Percentiles rank a stretch among this genome's conserved stretches.
phyloP scores from a whole-genome alignment of 192 early-diverging fungal genomes.

The Backusella macrospora region DNA sequence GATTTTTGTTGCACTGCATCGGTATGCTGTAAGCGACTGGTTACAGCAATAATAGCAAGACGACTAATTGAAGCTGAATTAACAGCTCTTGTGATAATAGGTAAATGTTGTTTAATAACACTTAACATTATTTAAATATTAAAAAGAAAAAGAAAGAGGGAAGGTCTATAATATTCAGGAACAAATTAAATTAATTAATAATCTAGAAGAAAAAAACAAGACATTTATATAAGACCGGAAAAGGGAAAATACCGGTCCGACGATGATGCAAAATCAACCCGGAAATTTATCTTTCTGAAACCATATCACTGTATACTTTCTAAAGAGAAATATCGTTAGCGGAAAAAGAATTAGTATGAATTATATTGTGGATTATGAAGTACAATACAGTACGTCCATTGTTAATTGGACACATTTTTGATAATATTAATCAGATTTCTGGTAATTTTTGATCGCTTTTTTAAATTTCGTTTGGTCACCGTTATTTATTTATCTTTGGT shows the following conservation, averaged over 20 bases:
- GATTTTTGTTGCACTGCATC: not conserved
- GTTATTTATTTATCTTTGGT: no score
- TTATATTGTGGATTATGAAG: no score
- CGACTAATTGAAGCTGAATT: not conserved
- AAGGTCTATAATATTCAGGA: not conserved
- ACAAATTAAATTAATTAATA: not conserved
- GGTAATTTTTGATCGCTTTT: no score
- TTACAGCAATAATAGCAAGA: not conserved
- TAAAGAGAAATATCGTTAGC: not conserved
- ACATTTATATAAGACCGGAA: not conserved
- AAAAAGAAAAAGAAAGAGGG: not conserved
- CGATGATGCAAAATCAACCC: constrained; percentile 1
- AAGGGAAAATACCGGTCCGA: not conserved
- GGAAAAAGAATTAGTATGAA: not conserved
- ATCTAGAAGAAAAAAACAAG: not conserved
- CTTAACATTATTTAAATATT: not conserved
- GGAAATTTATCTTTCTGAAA: not conserved
- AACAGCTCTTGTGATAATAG: not conserved
- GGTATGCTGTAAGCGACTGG: not conserved
- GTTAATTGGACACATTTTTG: no score
- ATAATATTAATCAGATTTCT: no score
- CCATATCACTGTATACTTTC: not conserved
- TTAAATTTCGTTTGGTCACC: no score
- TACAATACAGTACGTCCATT: no score
- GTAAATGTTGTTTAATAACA: not conserved